A percentile compares a stretch with the other conserved stretches of the same genome.
Conservation (phyloP, 768 basidiomycete genomes). For the Coprinopsis sp. region DNA sequence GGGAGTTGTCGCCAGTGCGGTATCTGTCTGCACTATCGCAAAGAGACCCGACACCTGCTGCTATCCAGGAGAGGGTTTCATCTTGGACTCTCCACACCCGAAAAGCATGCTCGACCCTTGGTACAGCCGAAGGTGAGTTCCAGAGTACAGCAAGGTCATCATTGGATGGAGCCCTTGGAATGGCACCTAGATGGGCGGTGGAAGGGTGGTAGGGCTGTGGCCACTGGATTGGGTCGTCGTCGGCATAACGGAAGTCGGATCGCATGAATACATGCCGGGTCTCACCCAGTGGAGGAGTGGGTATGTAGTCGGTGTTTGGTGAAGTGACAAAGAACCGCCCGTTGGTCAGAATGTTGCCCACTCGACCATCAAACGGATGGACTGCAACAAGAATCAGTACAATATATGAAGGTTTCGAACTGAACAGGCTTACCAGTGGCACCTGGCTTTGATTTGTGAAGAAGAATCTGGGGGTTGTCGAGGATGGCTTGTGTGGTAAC, state of each 20-base stretch:
- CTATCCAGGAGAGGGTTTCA: no score
- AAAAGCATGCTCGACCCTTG: no score
- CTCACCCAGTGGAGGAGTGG: conserved; percentile 2
- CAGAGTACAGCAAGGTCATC: no score
- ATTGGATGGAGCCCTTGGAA: no score
- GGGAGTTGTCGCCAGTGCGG: not conserved
- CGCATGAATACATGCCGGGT: conserved; percentile 6
- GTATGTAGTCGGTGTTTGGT: conserved; percentile 12
- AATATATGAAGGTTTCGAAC: not conserved
- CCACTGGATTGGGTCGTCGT: conserved; percentile 12
- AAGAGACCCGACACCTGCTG: no score
- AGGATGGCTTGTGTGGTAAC: no score
- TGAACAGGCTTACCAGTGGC: not conserved
- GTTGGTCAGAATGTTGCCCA: conserved; percentile 5
- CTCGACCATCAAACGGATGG: conserved; percentile 6
- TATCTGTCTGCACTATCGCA: no score
- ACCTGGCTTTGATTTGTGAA: no score
- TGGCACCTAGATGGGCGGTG: conserved; percentile 7
- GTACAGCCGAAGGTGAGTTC: no score
- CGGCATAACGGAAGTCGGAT: conserved; percentile 10
- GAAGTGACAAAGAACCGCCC: conserved; percentile 10
- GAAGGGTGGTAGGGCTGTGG: conserved; percentile 9
- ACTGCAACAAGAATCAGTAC: not conserved
- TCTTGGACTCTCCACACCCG: no score
- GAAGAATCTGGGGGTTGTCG: no score